Percentiles rank a stretch among this genome's conserved stretches.
Conservation (phyloP, 2,329 filamentous ascomycete genomes). For the Apiospora rasikravindrae region DNA sequence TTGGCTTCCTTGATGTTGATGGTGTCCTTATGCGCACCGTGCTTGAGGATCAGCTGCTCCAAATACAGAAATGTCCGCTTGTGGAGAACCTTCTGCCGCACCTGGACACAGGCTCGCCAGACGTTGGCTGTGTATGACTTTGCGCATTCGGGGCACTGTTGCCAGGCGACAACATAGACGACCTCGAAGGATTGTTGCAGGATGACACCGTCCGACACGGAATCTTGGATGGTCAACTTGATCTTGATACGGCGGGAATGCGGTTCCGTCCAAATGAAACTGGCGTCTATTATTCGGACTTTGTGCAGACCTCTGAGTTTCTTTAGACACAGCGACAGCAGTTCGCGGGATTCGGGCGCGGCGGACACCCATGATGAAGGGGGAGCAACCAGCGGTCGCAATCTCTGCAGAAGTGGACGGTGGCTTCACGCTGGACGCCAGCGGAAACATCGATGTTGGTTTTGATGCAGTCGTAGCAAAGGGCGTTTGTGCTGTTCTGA, state of each 20-base stretch:
- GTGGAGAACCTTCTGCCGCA: slow-evolving; percentile 95
- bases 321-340: slow-evolving; percentile 88
- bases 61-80: slow-evolving; percentile 78
- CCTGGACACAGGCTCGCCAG: slow-evolving; percentile 92
- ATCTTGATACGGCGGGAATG: slow-evolving; percentile 92
- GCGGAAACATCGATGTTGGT: slow-evolving; percentile 91
- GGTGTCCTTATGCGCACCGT: slow-evolving; percentile 87
- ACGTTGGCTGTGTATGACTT: slow-evolving; percentile 98
- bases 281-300: slow-evolving; percentile 92
- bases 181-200: slow-evolving; percentile 97
- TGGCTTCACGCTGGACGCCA: slow-evolving; percentile 89
- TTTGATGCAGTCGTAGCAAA: slow-evolving; percentile 96
- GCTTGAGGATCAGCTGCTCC: slow-evolving; percentile 95
- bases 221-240: slow-evolving; percentile 89
- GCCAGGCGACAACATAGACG: slow-evolving; percentile 85
- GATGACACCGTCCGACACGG: slow-evolving; percentile 65
- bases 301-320: slow-evolving; percentile 86
- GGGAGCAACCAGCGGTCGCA: slow-evolving; percentile 94
- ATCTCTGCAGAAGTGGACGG: slow-evolving; percentile 89
- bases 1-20: slow-evolving; percentile 98
- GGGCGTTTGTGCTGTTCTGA: slow-evolving; percentile 80
- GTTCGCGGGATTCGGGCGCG: slow-evolving; percentile 84
- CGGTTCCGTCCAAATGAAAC: slow-evolving; percentile 97
- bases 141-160: slow-evolving; percentile 92
- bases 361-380: slow-evolving; percentile 85